Percentiles rank a stretch among this genome's conserved stretches.
Conservation (phyloP, 2,329 filamentous ascomycete species). For the Mollisia scopiformis region DNA sequence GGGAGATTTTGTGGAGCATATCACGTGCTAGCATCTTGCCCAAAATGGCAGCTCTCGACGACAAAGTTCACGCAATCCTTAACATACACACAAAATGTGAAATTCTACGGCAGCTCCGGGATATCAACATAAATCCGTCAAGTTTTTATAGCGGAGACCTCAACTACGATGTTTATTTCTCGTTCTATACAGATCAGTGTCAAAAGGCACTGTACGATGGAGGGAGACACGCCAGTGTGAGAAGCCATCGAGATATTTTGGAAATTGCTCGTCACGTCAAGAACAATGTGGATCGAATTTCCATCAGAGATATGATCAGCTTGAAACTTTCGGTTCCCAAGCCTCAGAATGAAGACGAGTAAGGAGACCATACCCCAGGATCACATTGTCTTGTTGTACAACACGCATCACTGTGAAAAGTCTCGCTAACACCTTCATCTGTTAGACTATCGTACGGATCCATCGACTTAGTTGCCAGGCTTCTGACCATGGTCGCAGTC, state of each 20-base stretch:
- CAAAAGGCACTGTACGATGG: conserved; percentile 10
- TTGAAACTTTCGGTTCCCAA: neutral
- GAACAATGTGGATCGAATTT: neutral
- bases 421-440: neutral
- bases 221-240: conserved; percentile 2
- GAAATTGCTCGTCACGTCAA: conserved; percentile 5
- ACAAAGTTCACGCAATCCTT: neutral
- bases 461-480: conserved; percentile 17
- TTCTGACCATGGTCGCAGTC: conserved; percentile 17
- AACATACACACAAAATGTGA: neutral
- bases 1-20: no score
- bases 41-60: neutral
- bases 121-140: neutral
- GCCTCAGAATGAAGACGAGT: conserved; percentile 3
- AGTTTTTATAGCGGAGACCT: neutral
- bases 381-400: no score
- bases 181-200: conserved; percentile 17
- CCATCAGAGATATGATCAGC: neutral
- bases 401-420: no score
- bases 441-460: conserved; percentile 1
- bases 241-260: conserved; percentile 9
- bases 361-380: no score
- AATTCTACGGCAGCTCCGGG: conserved; percentile 5
- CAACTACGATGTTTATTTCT: conserved; percentile 14
- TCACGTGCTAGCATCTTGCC: no score